A percentile compares a stretch with the other conserved stretches of the same genome.
Evolutionary conservation across 2,329 filamentous ascomycete species (phyloP).

Genomic region (Aspergillus ibericus): DNA sequence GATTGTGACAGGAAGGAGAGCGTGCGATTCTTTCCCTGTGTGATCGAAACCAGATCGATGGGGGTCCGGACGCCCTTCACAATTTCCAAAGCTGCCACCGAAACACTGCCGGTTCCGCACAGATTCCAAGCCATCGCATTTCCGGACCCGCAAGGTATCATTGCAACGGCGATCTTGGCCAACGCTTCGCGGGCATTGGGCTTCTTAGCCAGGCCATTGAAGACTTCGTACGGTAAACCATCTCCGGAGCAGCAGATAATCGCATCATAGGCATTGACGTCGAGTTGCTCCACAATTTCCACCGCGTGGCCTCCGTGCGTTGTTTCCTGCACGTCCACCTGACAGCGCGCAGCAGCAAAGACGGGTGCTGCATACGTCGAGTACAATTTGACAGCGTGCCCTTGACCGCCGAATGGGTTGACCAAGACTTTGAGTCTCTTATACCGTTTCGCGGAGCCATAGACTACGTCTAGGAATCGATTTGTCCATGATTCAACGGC

Average conservation of each 20-base stretch:
- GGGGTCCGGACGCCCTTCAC: slow-evolving; percentile 85
- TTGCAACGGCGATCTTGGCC: slow-evolving; percentile 73
- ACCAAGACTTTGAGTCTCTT: slow-evolving; percentile 85
- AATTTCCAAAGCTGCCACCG: slow-evolving; percentile 75
- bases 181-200: slow-evolving; percentile 73
- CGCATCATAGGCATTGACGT: slow-evolving; percentile 79
- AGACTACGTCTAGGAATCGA: slow-evolving; percentile 67
- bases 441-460: slow-evolving; percentile 64
- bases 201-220: slow-evolving; percentile 83
- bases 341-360: slow-evolving; percentile 76
- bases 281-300: slow-evolving; percentile 71
- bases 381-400: slow-evolving; percentile 72
- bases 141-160: slow-evolving; percentile 88
- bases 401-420: slow-evolving; percentile 88
- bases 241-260: slow-evolving; percentile 90
- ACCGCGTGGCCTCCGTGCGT: slow-evolving; percentile 72
- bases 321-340: slow-evolving; percentile 72
- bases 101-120: slow-evolving; percentile 74
- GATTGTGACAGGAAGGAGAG: slow-evolving; percentile 90
- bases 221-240: slow-evolving; percentile 87
- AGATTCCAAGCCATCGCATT: slow-evolving; percentile 93
- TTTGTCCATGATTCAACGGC: slow-evolving; percentile 63
- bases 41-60: slow-evolving; percentile 83
- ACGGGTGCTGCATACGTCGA: slow-evolving; percentile 74
- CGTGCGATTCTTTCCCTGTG: slow-evolving; percentile 71